These are phyloP conservation scores for Terana coerulea DNA, from an alignment of 768 basidiomycete species.

Conservation along the genomic window DNA sequence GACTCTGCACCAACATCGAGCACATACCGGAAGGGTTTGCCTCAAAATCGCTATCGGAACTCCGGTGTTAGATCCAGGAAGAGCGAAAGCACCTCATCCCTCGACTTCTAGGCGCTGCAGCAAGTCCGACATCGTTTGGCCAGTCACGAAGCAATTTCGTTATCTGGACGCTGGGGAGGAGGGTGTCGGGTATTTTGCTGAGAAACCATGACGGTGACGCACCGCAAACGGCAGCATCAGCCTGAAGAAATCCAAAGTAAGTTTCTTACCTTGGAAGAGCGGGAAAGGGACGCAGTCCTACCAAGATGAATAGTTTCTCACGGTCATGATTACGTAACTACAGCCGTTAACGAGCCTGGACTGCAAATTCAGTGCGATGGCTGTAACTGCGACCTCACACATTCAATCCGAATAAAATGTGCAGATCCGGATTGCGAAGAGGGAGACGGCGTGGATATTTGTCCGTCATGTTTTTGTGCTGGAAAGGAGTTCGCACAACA, in stretches of 20 bases:
- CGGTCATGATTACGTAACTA: constrained; percentile 23
- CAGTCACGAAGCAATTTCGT: background rate
- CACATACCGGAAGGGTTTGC: too few species aligned
- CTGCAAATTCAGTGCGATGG: constrained; percentile 81
- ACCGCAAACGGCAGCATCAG: constrained; percentile 29
- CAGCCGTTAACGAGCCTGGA: constrained; percentile 79
- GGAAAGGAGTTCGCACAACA: constrained; percentile 89
- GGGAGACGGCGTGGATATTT: constrained; percentile 85
- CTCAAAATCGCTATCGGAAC: too few species aligned
- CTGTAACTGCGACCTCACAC: constrained; percentile 86
- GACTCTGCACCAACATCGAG: too few species aligned
- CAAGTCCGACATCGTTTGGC: background rate
- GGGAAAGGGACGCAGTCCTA: constrained; percentile 7
- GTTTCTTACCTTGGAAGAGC: constrained; percentile 11
- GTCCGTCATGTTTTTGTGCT: constrained; percentile 86
- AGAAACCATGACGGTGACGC: constrained; percentile 27
- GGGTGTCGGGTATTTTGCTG: background rate
- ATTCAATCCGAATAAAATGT: constrained; percentile 96
- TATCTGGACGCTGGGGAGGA: background rate
- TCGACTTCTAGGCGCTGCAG: background rate
- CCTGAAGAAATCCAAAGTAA: constrained; percentile 31
- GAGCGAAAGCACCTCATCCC: too few species aligned
- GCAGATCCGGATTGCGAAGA: constrained; percentile 76
- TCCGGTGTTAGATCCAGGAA: too few species aligned
- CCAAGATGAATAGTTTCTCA: constrained; percentile 22